Base-by-base conservation (phyloP, 2,329 filamentous ascomycete species). In the Moelleriella libera region DNA sequence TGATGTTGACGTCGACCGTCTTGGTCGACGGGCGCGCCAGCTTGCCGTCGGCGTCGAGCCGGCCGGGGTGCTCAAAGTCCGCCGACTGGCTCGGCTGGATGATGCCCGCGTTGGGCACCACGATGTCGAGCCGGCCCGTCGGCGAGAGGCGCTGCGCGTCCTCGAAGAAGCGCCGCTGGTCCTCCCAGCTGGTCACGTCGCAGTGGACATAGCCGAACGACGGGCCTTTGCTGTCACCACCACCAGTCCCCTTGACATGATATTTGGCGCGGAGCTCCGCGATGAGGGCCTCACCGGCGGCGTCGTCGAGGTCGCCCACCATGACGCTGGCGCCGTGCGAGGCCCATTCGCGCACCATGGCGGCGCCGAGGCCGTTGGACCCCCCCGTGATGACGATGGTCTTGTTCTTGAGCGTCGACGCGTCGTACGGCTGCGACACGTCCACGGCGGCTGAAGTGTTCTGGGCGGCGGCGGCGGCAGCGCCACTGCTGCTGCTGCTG, bases 31-130 rank as follows among this genome's bases (percentile, higher is more conserved):
- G 78, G 48, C 56, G 62, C 37, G 60, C 57, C 1, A 71, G 65
- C 12, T 57, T 58, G 6, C 61, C 61, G 47, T 72, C 66, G 40
- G 72, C 62, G 48, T 67, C 62, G 29, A 51, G 53, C 0, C 12
- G 32, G 9, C 8, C 12, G 5, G 75, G 75, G 43, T 59, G 53
- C 57, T 78, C 75, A 51, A 82, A 72, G 5, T 52, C 53, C 30
- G 58, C 55, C 1, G 58, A 54, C 21, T 57, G 53, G 43, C 48
- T 48, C n/a, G 54, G 50, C 32, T 60, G 50, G 47, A 70, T 67
- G 53, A 84, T 74, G 44, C 82, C 82, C 0, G 82, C 82, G 57
- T 83, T 83, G 51, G 80, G 78, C 43, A 84, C 76, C 5, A 83
- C 79, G 21, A 71, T 66, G 60, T 84, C 78, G 51, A 84, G 72